phyloP scores from a whole-genome alignment of 371 early-diverging fungal genomes.

The Zopfochytrium polystomum region DNA sequence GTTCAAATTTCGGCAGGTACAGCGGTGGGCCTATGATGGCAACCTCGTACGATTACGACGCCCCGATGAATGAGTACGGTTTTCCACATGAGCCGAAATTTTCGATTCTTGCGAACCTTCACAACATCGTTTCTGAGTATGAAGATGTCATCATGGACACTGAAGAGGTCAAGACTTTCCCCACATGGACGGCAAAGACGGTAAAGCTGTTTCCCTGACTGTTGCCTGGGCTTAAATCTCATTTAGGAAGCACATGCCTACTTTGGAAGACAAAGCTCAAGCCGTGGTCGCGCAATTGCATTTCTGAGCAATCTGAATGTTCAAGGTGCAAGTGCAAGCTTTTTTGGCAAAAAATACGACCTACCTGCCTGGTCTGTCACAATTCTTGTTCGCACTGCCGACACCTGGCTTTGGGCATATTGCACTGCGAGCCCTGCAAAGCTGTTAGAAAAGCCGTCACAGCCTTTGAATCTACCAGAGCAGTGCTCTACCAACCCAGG shows the following conservation, averaged over 20 bases:
- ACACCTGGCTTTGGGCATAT: no score
- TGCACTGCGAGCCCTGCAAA: no score
- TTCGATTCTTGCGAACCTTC: slow-evolving; percentile 39
- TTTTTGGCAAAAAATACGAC: no score
- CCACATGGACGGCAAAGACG: background rate
- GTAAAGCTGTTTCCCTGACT: background rate
- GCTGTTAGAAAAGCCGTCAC: no score
- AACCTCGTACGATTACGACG: slow-evolving; percentile 57
- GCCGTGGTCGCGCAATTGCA: no score
- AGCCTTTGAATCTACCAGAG: no score
- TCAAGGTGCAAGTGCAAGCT: no score
- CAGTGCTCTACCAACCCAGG: no score
- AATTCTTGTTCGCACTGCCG: no score
- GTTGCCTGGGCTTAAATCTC: no score
- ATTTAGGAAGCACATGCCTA: background rate
- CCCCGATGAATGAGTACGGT: slow-evolving; percentile 55
- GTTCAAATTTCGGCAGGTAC: slow-evolving; percentile 55
- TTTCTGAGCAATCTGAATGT: no score
- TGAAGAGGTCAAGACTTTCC: background rate
- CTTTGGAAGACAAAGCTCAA: background rate
- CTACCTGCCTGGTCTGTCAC: no score
- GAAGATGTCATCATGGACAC: slow-evolving; percentile 18
- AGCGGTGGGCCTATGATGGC: slow-evolving; percentile 34
- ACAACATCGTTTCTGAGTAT: slow-evolving; percentile 31
- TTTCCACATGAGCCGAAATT: slow-evolving; percentile 51